Base-by-base conservation (phyloP, 805 yeast species). In the Barnettozyma siamensis region DNA sequence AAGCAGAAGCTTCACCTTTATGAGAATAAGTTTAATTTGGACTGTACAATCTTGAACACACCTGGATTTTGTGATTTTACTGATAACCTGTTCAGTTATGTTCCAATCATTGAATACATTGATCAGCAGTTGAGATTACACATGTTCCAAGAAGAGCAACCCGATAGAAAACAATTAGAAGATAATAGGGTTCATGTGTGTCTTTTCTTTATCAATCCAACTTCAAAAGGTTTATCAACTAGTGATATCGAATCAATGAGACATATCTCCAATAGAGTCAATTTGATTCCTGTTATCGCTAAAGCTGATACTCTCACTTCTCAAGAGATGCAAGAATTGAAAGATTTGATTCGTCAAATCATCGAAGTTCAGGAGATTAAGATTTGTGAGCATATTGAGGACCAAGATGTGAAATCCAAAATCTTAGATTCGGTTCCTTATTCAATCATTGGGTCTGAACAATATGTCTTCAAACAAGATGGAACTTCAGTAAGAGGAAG, bases 161-260 rank as follows among this genome's bases (percentile, higher is more conserved):
- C 89, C 12, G 62, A 72, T 48, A 73, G 91, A 41, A 38, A 48
- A 46, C 60, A 63, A 53, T 68, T 69, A 42, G 51, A 55, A 11
- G 96, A 89, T 56, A 65, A 73, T 49, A 72, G 95, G 41, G 81
- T 91, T 31, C 96, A 91, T 65, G 85, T 80, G 28, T 88, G 96
- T 58, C 60, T 91, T 34, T 91, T 88, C 65, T 85, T 91, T 58
- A 69, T 91, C 40, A 72, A 78, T 6, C 91, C 95, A 0, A 70
- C 80, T 5, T 78, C 80, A 31, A 74, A 70, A 45, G 74, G 80
- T 3, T 60, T 86, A 42, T 69, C 73, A 41, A 76, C 82, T 7
- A 65, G 83, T 40, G 96, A 89, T 60, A 71, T 86, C 46, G 79
- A 73, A 48, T 74, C 84, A 6, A 78, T 88, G 85, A 76, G 75